Conservation (phyloP, 495 filamentous ascomycete genomes). For the Aspergillus baeticus region DNA sequence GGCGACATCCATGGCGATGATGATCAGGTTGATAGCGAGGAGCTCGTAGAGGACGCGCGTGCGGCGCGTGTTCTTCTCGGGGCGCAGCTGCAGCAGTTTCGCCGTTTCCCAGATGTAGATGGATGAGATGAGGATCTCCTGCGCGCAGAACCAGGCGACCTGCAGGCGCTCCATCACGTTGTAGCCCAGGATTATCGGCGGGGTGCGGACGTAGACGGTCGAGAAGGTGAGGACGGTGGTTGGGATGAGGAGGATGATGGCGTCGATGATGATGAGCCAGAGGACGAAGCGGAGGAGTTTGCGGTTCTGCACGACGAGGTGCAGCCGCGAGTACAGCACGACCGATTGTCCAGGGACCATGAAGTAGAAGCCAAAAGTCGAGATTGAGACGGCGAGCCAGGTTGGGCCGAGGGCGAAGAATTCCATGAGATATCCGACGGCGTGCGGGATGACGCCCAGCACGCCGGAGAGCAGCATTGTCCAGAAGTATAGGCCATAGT, state of each 20-base stretch:
- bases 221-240: conserved; percentile 56
- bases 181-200: conserved; percentile 41
- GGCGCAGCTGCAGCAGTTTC: conserved; percentile 42
- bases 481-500: conserved; percentile 50
- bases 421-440: conserved; percentile 53
- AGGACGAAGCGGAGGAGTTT: conserved; percentile 50
- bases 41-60: conserved; percentile 51
- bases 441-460: conserved; percentile 47
- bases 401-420: conserved; percentile 45
- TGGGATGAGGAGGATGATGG: conserved; percentile 46
- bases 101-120: conserved; percentile 56
- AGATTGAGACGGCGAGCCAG: conserved; percentile 37
- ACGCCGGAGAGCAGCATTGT: conserved; percentile 36
- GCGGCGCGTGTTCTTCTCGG: conserved; percentile 37
- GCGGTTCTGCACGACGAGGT: conserved; percentile 52
- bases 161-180: conserved; percentile 59
- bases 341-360: conserved; percentile 69
- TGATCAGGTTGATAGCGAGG: conserved; percentile 54
- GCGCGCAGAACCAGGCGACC: conserved; percentile 56
- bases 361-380: conserved; percentile 55
- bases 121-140: conserved; percentile 56
- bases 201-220: conserved; percentile 27
- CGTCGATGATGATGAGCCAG: conserved; percentile 56
- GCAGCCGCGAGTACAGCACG: conserved; percentile 65
- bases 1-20: conserved; percentile 54